A percentile compares a stretch with the other conserved stretches of the same genome.
Conservation (phyloP, 495 filamentous ascomycete species). For the Xylaria acuta region DNA sequence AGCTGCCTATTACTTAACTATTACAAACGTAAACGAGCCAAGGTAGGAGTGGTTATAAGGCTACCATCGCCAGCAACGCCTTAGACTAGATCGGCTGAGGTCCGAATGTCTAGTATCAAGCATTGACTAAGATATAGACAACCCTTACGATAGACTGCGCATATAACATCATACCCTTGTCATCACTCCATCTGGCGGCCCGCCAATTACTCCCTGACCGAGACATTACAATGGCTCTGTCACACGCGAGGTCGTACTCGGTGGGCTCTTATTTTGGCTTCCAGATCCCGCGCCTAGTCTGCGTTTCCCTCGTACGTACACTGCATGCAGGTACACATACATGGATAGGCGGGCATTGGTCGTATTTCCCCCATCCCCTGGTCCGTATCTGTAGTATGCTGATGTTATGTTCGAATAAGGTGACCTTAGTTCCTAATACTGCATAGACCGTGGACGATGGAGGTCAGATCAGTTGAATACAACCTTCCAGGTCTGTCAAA, state of each 20-base stretch:
- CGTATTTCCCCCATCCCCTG: background rate
- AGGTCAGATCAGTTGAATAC: background rate
- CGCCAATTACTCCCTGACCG: background rate
- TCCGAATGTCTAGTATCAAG: background rate
- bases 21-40: slow-evolving; percentile 6
- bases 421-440: background rate
- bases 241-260: slow-evolving; percentile 13
- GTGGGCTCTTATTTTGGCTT: background rate
- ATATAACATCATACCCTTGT: slow-evolving; percentile 12
- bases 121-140: slow-evolving; percentile 22
- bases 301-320: background rate
- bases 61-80: background rate
- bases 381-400: background rate
- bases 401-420: background rate
- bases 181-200: slow-evolving; percentile 3
- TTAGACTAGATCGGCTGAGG: background rate
- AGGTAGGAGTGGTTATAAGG: background rate
- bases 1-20: slow-evolving; percentile 16
- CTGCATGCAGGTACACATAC: slow-evolving; percentile 24
- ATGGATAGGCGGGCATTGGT: background rate
- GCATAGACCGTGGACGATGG: background rate
- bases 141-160: slow-evolving; percentile 20
- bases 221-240: background rate
- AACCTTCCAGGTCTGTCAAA: slow-evolving; percentile 17
- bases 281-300: slow-evolving; percentile 10